A percentile compares a stretch with the other conserved stretches of the same genome.
Conservation (phyloP, 106 monocot genomes). For the Allium cepa region DNA sequence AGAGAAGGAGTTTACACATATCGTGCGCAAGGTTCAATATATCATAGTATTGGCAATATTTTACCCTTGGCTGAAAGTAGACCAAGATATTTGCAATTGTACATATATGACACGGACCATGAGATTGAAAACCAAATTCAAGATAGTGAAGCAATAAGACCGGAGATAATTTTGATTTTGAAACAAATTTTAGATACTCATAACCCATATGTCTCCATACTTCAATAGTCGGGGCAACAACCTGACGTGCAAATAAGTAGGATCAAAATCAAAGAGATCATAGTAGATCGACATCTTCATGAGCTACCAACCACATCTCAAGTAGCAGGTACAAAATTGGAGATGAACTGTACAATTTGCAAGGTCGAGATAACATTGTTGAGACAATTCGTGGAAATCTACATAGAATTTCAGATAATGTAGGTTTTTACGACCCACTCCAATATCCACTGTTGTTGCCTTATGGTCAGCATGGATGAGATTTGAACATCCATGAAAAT, state of each 20-base stretch:
- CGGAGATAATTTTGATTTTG: not conserved
- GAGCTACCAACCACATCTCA: not conserved
- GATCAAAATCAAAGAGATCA: not conserved
- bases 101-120: slow-evolving; percentile 1
- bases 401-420: not conserved
- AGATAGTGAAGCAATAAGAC: not conserved
- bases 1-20: not conserved
- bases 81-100: not conserved
- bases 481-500: not conserved
- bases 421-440: not conserved
- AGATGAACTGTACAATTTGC: not conserved
- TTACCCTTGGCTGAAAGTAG: not conserved
- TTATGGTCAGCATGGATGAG: not conserved
- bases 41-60: not conserved
- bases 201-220: not conserved
- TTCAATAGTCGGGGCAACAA: not conserved
- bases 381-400: not conserved
- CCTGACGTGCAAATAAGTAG: not conserved
- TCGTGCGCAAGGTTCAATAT: not conserved
- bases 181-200: not conserved
- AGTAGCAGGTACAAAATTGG: not conserved
- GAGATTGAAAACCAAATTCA: not conserved
- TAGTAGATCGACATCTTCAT: not conserved
- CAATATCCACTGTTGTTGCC: slow-evolving; percentile 1
- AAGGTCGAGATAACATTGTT: not conserved